Evolutionary conservation across 805 yeast genomes (phyloP).

Genomic region (Candida saitoana): DNA sequence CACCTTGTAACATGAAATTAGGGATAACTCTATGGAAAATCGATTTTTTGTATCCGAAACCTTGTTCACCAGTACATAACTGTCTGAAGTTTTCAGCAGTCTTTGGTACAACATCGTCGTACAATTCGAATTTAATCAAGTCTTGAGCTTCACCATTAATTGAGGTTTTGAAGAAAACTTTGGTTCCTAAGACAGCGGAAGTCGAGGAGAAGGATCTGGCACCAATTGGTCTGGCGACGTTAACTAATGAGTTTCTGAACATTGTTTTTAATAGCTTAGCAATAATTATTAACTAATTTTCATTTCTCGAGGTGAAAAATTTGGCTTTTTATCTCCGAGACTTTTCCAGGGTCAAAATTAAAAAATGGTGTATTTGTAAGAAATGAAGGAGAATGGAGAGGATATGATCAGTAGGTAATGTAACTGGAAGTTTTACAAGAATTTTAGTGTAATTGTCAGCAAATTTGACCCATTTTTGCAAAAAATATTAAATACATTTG

Average conservation of each 20-base stretch:
- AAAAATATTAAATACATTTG: too few relatives aligned
- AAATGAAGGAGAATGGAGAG: too few relatives aligned
- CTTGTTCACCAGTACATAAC: slow-evolving; percentile 58
- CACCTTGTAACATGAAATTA: slow-evolving; percentile 47
- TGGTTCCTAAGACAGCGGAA: slow-evolving; percentile 43
- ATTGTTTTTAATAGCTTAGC: slow-evolving; percentile 8
- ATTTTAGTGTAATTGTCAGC: too few relatives aligned
- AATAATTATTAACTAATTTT: too few relatives aligned
- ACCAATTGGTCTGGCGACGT: slow-evolving; percentile 16
- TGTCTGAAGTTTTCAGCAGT: slow-evolving; percentile 96
- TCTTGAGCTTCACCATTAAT: slow-evolving; percentile 47
- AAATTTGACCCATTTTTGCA: too few relatives aligned
- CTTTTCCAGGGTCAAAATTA: too few relatives aligned
- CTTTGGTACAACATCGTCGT: slow-evolving; percentile 90
- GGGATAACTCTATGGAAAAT: slow-evolving; percentile 48
- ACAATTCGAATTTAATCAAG: slow-evolving; percentile 48
- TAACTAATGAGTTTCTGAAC: slow-evolving; percentile 19
- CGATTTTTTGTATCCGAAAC: slow-evolving; percentile 42
- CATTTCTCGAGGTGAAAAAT: too few relatives aligned
- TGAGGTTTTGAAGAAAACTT: slow-evolving; percentile 56
- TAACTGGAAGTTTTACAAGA: too few relatives aligned
- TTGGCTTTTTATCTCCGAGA: too few relatives aligned
- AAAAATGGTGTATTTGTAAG: too few relatives aligned
- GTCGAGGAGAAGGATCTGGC: slow-evolving; percentile 51
- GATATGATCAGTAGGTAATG: too few relatives aligned